phyloP scores from a whole-genome alignment of 768 basidiomycete genomes.

The Naematelia aurantialba region DNA sequence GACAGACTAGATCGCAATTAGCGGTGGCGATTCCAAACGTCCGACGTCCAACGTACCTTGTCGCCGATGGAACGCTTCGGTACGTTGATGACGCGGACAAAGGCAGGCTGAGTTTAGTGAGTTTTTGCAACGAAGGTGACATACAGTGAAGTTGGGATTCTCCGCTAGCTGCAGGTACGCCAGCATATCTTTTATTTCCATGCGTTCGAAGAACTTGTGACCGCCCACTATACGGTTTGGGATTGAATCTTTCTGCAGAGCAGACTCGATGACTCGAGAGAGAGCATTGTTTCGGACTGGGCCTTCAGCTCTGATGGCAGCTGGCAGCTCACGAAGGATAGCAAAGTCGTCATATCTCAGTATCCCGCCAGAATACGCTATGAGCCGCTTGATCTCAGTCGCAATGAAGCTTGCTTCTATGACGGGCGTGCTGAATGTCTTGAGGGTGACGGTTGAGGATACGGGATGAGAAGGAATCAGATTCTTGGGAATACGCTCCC shows the following conservation, averaged over 20 bases:
- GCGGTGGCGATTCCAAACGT: not conserved
- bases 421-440: conserved; percentile 52
- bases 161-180: conserved; percentile 79
- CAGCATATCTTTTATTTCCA: conserved; percentile 76
- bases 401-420: conserved; percentile 71
- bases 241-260: conserved; percentile 73
- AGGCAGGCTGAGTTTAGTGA: conserved; percentile 60
- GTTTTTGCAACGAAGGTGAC: conserved; percentile 10
- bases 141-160: conserved; percentile 54
- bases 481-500: conserved; percentile 68
- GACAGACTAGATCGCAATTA: conserved; percentile 56
- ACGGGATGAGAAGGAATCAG: conserved; percentile 65
- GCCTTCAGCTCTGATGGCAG: not conserved
- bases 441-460: conserved; percentile 63
- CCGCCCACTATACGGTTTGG: conserved; percentile 72
- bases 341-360: conserved; percentile 73
- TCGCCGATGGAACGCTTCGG: conserved; percentile 72
- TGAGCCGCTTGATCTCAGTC: conserved; percentile 68
- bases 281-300: conserved; percentile 77
- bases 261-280: conserved; percentile 69
- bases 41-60: conserved; percentile 56
- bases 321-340: conserved; percentile 62
- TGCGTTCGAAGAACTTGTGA: conserved; percentile 79
- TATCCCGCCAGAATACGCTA: conserved; percentile 69
- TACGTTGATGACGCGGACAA: conserved; percentile 66